Base-by-base conservation (phyloP, 23 red algal genomes). In the Agarophyton chilense region DNA sequence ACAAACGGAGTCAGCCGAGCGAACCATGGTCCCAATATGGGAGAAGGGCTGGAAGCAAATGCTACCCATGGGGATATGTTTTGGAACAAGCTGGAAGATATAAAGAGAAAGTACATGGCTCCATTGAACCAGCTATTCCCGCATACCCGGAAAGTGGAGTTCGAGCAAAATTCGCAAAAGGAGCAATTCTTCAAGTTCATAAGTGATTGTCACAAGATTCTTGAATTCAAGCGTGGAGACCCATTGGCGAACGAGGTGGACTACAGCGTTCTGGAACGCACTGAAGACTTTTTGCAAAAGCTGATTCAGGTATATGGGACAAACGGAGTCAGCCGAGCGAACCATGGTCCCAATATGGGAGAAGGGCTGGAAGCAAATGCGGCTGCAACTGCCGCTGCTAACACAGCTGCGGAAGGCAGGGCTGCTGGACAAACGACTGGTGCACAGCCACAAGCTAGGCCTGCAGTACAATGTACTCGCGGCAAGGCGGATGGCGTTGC, bases 41-140 rank as follows among this genome's bases (percentile, higher is more conserved):
- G 60, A 29, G 60, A 65, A 36, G 60, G 60, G 16, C 14, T 65
- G 29, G 60, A 65, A 38, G 26, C 60, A 0, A 65, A 65, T 36
- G 60, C 60, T n/a, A n/a, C n/a, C n/a, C n/a, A n/a, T n/a, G n/a
- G n/a, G n/a, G n/a, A n/a, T n/a, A n/a, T 36, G 31, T 65, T 85
- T 46, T 85, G 81, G 81, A 54, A 70, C 52, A 85, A 85, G 34
- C 55, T 85, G 34, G 58, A 64, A 22, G 58, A 64, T 11, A 66
- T 85, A 35, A 57, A 85, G 29, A 44, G 43, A 18, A 70, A 85
- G 60, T 85, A 66, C 60, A 42, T 52, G 60, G 32, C 45, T n/a
- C 52, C 56, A 39, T 41, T 85, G 18, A 68, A 72, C 52, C 55
- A 85, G 21, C 28, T 85, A 28, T 70, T 41, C 32, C 81, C 81